Conservation (phyloP, 2,329 filamentous ascomycete species). For the Tolypocladium amazonense region DNA sequence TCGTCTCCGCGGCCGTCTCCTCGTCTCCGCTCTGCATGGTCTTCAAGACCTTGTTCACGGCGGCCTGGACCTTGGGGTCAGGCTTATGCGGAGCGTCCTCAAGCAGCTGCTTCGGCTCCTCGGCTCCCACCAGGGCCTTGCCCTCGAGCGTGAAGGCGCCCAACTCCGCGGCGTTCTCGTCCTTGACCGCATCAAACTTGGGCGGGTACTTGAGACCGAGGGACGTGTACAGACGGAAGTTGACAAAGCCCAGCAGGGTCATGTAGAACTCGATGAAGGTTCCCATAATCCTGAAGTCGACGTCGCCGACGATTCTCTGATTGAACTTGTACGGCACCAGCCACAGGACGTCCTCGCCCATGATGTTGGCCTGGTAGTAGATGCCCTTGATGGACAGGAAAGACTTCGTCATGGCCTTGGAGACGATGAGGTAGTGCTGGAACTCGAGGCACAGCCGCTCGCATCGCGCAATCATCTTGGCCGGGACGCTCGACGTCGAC, state of each 20-base stretch:
- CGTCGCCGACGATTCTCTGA: constrained; percentile 82
- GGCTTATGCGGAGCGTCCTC: constrained; percentile 36
- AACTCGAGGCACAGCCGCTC: constrained; percentile 92
- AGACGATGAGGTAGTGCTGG: constrained; percentile 92
- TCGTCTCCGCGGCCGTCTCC: constrained; percentile 14
- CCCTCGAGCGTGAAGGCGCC: constrained; percentile 86
- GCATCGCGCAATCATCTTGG: constrained; percentile 92
- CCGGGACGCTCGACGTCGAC: constrained; percentile 76
- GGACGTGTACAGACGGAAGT: constrained; percentile 88
- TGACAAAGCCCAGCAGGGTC: constrained; percentile 88
- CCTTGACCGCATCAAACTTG: constrained; percentile 78
- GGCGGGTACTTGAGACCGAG: constrained; percentile 91
- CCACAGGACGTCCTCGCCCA: constrained; percentile 95
- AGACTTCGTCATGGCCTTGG: constrained; percentile 84
- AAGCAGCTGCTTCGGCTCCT: constrained; percentile 43
- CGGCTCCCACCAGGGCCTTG: constrained; percentile 45
- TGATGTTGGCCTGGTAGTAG: constrained; percentile 96
- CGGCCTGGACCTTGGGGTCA: constrained; percentile 52
- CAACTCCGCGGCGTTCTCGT: constrained; percentile 82
- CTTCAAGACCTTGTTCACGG: constrained; percentile 58
- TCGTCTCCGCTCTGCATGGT: constrained; percentile 48
- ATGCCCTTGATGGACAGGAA: constrained; percentile 99
- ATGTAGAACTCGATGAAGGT: constrained; percentile 99
- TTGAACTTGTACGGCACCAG: constrained; percentile 97
- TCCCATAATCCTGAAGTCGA: constrained; percentile 98